Evolutionary conservation across 192 early-diverging fungal species (phyloP).

Genomic region (Backusella psychrophila): DNA sequence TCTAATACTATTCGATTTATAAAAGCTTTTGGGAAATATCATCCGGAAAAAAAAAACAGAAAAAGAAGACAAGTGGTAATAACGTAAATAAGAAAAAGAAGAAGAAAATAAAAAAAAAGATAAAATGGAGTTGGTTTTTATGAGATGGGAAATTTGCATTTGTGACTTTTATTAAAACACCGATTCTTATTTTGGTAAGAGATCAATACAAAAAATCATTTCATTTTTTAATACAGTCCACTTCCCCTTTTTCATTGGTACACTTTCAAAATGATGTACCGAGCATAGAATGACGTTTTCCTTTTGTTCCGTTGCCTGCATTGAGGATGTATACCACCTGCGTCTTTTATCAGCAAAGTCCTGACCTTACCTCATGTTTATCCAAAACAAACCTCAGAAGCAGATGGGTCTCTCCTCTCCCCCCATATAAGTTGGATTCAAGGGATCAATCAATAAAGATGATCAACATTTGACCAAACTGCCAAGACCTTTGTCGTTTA

Average conservation of each 20-base stretch:
- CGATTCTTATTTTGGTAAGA: not conserved
- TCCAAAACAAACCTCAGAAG: too few species aligned
- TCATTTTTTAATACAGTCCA: not conserved
- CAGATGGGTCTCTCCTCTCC: too few species aligned
- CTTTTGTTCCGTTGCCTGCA: too few species aligned
- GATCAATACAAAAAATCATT: not conserved
- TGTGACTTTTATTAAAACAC: not conserved
- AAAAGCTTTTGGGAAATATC: slow-evolving; percentile 16
- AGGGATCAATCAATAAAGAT: too few species aligned
- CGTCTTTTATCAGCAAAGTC: too few species aligned
- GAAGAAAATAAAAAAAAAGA: not conserved
- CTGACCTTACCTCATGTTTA: too few species aligned
- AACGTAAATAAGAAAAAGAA: not conserved
- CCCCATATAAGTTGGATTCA: too few species aligned
- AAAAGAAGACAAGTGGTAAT: not conserved
- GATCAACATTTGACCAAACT: too few species aligned
- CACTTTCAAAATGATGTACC: not conserved
- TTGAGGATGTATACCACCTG: too few species aligned
- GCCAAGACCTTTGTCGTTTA: too few species aligned
- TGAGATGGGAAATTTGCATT: not conserved
- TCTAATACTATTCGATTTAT: not conserved
- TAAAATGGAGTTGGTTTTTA: not conserved
- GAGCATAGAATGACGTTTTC: not conserved
- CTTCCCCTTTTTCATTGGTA: not conserved
- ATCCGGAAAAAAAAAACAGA: not conserved